phyloP scores from a whole-genome alignment of 495 filamentous ascomycete genomes.

The Echria macrotheca region DNA sequence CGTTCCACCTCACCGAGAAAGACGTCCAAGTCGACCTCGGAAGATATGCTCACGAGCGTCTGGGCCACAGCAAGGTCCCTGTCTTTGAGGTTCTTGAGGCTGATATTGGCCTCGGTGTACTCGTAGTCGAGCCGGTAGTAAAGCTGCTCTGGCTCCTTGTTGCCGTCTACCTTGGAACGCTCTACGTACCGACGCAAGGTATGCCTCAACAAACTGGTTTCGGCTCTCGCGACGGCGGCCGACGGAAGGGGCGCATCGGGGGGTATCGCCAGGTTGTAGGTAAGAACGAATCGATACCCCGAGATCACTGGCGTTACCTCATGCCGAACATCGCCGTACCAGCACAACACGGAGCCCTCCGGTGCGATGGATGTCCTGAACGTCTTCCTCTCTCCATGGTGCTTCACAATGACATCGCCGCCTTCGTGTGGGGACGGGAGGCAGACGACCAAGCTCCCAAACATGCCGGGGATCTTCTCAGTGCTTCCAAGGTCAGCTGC shows the following conservation, averaged over 20 bases:
- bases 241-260: constrained; percentile 12
- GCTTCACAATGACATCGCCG: constrained; percentile 44
- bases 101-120: constrained; percentile 40
- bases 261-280: constrained; percentile 47
- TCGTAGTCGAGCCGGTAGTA: constrained; percentile 40
- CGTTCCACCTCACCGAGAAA: not conserved
- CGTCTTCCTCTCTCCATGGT: constrained; percentile 27
- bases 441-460: constrained; percentile 50
- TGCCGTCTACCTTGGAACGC: not conserved
- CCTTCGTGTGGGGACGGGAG: constrained; percentile 48
- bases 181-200: constrained; percentile 20
- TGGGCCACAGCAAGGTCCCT: constrained; percentile 23
- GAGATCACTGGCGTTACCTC: constrained; percentile 44
- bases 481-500: no score
- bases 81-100: constrained; percentile 33
- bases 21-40: not conserved
- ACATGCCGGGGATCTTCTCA: constrained; percentile 51
- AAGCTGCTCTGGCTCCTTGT: constrained; percentile 4
- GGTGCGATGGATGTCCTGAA: no score
- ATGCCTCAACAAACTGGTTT: constrained; percentile 10
- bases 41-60: not conserved
- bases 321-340: constrained; percentile 52
- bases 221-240: not conserved
- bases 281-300: constrained; percentile 48
- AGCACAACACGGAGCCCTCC: no score